These are phyloP conservation scores for Olyra latifolia DNA, from an alignment of 176 grass and related monocot genomes.

Conservation along the genomic window DNA sequence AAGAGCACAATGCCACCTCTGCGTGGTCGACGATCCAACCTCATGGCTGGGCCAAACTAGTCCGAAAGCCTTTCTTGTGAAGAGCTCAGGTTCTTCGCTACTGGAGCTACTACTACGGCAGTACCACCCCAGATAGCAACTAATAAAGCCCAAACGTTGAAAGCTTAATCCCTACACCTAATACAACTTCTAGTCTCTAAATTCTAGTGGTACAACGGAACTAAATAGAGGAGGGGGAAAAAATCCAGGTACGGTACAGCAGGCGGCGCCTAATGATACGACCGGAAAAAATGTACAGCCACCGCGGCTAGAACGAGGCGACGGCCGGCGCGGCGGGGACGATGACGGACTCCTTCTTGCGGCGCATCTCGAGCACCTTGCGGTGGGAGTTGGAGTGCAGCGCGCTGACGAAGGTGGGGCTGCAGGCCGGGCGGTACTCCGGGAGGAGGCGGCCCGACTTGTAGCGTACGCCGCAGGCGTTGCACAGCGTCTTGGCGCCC, in stretches of 20 bases:
- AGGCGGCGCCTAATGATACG: constrained; percentile 24
- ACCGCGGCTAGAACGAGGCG: constrained; percentile 47
- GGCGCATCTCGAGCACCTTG: constrained; percentile 93
- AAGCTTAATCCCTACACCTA: constrained; percentile 48
- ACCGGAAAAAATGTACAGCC: constrained; percentile 49
- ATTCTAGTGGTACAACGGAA: constrained; percentile 27
- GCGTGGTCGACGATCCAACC: neutral
- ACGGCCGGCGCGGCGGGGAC: constrained; percentile 41
- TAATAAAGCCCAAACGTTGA: constrained; percentile 40
- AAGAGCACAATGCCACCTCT: neutral
- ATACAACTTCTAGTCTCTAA: constrained; percentile 42
- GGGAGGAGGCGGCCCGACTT: constrained; percentile 89
- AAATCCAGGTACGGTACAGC: constrained; percentile 45
- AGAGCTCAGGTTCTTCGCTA: constrained; percentile 21
- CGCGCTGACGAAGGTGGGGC: constrained; percentile 71
- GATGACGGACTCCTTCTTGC: constrained; percentile 53
- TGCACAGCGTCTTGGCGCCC: constrained; percentile 92
- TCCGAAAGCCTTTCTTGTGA: constrained; percentile 31
- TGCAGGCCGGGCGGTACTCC: constrained; percentile 92
- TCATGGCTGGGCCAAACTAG: neutral
- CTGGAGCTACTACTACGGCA: constrained; percentile 6
- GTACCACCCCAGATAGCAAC: constrained; percentile 23
- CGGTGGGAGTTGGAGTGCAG: constrained; percentile 94
- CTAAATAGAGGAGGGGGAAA: constrained; percentile 9
- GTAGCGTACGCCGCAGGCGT: constrained; percentile 88